A percentile compares a stretch with the other conserved stretches of the same genome.
These are phyloP conservation scores for Prunus fruticosa DNA, from an alignment of 306 rosid species.

Conservation along the genomic window DNA sequence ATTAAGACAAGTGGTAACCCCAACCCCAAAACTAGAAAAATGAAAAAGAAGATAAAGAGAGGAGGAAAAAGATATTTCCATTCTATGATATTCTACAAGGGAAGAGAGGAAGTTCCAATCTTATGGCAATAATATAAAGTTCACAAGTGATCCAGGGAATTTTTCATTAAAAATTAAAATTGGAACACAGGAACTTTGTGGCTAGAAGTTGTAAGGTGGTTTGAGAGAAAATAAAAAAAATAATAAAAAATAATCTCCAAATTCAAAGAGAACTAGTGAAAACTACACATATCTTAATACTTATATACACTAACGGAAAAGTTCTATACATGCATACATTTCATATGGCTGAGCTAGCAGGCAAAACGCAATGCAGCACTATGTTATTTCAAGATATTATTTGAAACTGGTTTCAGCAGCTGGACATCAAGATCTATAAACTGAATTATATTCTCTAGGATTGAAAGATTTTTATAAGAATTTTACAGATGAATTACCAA, in stretches of 20 bases:
- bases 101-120: background rate
- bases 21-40: background rate
- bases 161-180: background rate
- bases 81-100: background rate
- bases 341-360: background rate
- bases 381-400: background rate
- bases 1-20: background rate
- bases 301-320: background rate
- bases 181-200: background rate
- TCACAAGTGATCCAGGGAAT: background rate
- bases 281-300: background rate
- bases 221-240: background rate
- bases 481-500: slow-evolving; percentile 53
- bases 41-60: background rate
- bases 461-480: background rate
- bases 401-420: background rate
- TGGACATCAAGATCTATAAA: background rate
- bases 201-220: background rate
- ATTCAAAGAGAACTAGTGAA: background rate
- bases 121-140: background rate
- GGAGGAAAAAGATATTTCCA: background rate
- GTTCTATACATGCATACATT: background rate
- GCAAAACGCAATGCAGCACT: background rate
- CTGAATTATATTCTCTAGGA: slow-evolving; percentile 9
- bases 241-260: background rate